Evolutionary conservation across 331 rosid genomes (phyloP).

Genomic region (Quercus tomentella): DNA sequence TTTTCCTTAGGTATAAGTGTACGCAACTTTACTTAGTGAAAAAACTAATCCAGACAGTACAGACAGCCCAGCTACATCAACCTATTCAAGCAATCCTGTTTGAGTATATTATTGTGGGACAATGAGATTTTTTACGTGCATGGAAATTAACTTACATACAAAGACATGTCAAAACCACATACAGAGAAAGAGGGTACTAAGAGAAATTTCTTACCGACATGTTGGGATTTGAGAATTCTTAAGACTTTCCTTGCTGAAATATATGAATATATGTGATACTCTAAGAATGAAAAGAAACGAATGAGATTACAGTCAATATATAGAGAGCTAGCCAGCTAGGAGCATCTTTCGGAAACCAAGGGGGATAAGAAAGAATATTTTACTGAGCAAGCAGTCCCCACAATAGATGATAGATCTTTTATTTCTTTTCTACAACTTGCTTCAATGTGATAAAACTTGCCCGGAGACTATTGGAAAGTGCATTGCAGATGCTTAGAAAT

Average conservation of each 20-base stretch:
- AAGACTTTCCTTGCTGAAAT: neutral
- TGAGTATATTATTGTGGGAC: neutral
- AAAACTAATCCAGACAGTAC: no score
- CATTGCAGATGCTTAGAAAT: conserved; percentile 38
- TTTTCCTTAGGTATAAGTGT: no score
- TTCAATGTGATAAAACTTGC: conserved; percentile 19
- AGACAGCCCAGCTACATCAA: neutral
- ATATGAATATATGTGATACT: conserved; percentile 2
- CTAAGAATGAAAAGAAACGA: neutral
- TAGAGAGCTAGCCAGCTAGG: conserved; percentile 11
- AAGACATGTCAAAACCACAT: neutral
- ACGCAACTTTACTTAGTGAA: no score
- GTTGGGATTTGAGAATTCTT: conserved; percentile 1
- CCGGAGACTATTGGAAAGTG: conserved; percentile 31
- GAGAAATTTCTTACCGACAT: conserved; percentile 34
- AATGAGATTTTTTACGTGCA: neutral
- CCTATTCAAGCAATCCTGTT: neutral
- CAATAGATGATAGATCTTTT: neutral
- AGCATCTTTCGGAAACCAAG: neutral
- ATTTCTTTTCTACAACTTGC: conserved; percentile 20
- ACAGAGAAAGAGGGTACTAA: neutral
- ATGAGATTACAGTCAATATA: conserved; percentile 9
- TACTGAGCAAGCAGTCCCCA: conserved; percentile 24
- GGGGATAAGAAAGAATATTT: conserved; percentile 23
- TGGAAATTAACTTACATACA: neutral